Conservation (phyloP, 768 basidiomycete genomes). For the Rossbeevera mucosa region DNA sequence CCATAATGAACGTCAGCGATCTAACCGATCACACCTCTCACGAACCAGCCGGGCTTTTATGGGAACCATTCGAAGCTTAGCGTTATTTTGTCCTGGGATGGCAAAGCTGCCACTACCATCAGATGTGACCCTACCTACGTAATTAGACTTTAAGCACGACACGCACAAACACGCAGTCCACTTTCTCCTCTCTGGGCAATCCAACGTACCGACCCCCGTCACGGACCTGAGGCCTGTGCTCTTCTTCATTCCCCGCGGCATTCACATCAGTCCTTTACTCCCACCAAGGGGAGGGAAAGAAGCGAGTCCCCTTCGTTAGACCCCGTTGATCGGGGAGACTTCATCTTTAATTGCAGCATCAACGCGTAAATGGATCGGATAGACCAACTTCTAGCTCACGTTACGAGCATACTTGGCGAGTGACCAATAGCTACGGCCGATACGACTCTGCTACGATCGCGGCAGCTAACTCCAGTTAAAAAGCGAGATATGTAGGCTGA, state of each 20-base stretch:
- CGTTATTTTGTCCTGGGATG: constrained; percentile 10
- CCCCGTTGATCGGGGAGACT: constrained; percentile 20
- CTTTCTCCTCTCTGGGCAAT: constrained; percentile 17
- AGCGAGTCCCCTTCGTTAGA: constrained; percentile 3
- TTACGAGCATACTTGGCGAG: constrained; percentile 6
- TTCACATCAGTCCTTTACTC: constrained; percentile 19
- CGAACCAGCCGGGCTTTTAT: constrained; percentile 11
- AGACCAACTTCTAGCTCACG: constrained; percentile 12
- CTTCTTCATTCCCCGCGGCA: constrained; percentile 30
- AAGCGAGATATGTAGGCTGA: constrained; percentile 13
- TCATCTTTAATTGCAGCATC: constrained; percentile 7
- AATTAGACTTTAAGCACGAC: constrained; percentile 36
- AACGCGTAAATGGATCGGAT: constrained; percentile 6
- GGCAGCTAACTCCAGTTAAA: constrained; percentile 14
- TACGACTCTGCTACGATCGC: constrained; percentile 7
- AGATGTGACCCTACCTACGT: constrained; percentile 30
- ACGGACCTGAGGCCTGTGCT: constrained; percentile 21
- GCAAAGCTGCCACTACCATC: constrained; percentile 19
- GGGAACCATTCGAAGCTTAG: constrained; percentile 11
- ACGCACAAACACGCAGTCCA: constrained; percentile 26
- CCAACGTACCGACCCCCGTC: constrained; percentile 9
- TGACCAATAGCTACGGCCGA: constrained; percentile 11
- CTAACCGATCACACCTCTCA: constrained; percentile 9
- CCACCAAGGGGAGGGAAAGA: constrained; percentile 13
- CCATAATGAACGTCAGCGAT: constrained; percentile 15